These are phyloP conservation scores for Penicillium fimorum DNA, from an alignment of 495 filamentous ascomycete species.

Conservation along the genomic window DNA sequence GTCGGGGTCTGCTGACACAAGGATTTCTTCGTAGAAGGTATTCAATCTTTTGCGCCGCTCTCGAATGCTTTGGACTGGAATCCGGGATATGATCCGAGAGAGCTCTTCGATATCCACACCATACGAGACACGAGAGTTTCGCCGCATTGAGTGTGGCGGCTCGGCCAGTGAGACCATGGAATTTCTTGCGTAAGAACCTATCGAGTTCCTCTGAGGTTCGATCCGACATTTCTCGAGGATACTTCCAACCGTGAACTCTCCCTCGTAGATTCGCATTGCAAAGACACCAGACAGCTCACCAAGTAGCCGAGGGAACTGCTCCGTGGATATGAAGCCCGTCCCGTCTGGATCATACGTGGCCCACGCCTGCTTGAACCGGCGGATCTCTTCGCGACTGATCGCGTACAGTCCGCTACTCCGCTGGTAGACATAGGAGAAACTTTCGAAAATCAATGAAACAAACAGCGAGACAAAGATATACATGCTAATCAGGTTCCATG, in stretches of 20 bases:
- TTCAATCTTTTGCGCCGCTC: slow-evolving; percentile 76
- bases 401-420: slow-evolving; percentile 75
- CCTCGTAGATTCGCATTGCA: slow-evolving; percentile 95
- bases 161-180: slow-evolving; percentile 11
- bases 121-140: slow-evolving; percentile 52
- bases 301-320: slow-evolving; percentile 84
- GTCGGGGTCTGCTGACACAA: slow-evolving; percentile 86
- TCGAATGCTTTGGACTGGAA: slow-evolving; percentile 73
- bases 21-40: slow-evolving; percentile 91
- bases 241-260: slow-evolving; percentile 75
- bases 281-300: slow-evolving; percentile 92
- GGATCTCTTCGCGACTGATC: slow-evolving; percentile 86
- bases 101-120: slow-evolving; percentile 78
- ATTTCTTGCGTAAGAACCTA: slow-evolving; percentile 3
- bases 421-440: slow-evolving; percentile 99
- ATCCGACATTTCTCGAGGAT: slow-evolving; percentile 80
- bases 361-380: slow-evolving; percentile 98
- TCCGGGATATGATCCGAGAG: slow-evolving; percentile 67
- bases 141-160: slow-evolving; percentile 17
- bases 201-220: slow-evolving; percentile 36
- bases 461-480: slow-evolving; percentile 99
- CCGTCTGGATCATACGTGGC: slow-evolving; percentile 89
- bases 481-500: slow-evolving; percentile 99
- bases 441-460: slow-evolving; percentile 98
- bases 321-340: slow-evolving; percentile 87